Base-by-base conservation (phyloP, 2,329 filamentous ascomycete species). In the Diaporthe sp. region DNA sequence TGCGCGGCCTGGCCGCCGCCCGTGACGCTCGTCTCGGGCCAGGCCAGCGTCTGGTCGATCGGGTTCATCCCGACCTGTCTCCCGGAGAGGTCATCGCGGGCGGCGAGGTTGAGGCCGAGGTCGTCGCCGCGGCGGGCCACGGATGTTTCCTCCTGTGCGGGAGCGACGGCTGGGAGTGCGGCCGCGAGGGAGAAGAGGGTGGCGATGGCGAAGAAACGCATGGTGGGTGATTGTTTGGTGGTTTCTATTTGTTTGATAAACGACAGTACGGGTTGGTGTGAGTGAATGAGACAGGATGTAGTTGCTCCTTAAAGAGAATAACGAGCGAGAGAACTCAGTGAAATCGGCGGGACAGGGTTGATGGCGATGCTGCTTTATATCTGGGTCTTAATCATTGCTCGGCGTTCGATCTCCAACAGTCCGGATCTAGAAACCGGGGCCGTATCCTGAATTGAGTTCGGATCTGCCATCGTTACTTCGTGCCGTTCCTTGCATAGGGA, bases 381-480 rank as follows among this genome's bases (percentile, higher is more conserved):
- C 42, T 2, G 42, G 4, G 22, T 4, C 2, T 12, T 57, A 0
- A 17, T 47, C n/a, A 13, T 31, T 15, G 5, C 17, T 49, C n/a
- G 25, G 42, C 8, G 3, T 5, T 49, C 12, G 6, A 9, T 17
- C 42, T 31, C 0, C 28, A 31, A 31, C 28, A 31, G 28, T 31
- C 28, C 44, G 25, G 17, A 34, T 47, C 25, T n/a, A 67, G 28
- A 34, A 49, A 7, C 10, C 4, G 10, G 28, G 28, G 15, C 39
- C 28, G 42, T 34, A 3, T n/a, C 10, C 20, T 34, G 42, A n/a
- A n/a, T 17, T 9, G 61, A 28, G 42, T 17, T 31, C 10, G 2
- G 44, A 67, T 67, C 28, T 49, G 20, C 28, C 42, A 67, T 49
- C 17, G 42, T 67, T 67, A n/a, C 61, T 67, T 67, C 25, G 42